These are phyloP conservation scores for Naegleria gruberi DNA, from an alignment of 208 protist species.

Conservation along the genomic window DNA sequence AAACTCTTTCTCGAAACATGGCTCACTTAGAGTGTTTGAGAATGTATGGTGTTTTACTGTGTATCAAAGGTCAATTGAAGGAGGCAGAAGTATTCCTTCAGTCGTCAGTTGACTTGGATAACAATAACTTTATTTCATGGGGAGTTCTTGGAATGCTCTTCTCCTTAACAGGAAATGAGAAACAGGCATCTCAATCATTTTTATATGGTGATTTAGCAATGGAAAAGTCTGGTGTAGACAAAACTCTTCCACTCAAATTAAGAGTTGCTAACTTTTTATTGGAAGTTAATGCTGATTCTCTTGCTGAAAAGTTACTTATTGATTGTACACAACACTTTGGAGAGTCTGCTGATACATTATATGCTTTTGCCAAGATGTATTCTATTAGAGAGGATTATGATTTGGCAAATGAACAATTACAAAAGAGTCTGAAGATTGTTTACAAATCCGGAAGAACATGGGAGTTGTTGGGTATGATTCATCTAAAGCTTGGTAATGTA, in stretches of 20 bases:
- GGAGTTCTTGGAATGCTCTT: slow-evolving; percentile 55
- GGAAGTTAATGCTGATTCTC: not conserved
- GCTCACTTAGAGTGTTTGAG: slow-evolving; percentile 50
- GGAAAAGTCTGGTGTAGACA: not conserved
- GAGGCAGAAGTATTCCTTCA: slow-evolving; percentile 77
- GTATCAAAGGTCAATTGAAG: slow-evolving; percentile 56
- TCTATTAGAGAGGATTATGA: slow-evolving; percentile 57
- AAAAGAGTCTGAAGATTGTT: slow-evolving; percentile 44
- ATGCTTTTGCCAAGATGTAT: slow-evolving; percentile 50
- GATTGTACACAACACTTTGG: not conserved
- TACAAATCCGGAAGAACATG: slow-evolving; percentile 48
- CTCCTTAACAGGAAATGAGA: slow-evolving; percentile 33
- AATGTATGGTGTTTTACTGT: slow-evolving; percentile 65
- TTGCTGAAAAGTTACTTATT: not conserved
- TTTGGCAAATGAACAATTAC: slow-evolving; percentile 49
- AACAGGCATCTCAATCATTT: not conserved
- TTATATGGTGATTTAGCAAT: not conserved
- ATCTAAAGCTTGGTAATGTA: not conserved
- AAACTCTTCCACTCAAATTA: not conserved
- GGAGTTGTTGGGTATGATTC: slow-evolving; percentile 30
- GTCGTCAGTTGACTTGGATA: slow-evolving; percentile 52
- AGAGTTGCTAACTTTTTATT: slow-evolving; percentile 1
- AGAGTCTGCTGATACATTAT: not conserved
- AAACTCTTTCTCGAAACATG: slow-evolving; percentile 63
- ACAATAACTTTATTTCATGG: slow-evolving; percentile 52